These are phyloP conservation scores for Pythium pectinolyticum DNA, from an alignment of 352 stramenopile genomes.

Conservation along the genomic window DNA sequence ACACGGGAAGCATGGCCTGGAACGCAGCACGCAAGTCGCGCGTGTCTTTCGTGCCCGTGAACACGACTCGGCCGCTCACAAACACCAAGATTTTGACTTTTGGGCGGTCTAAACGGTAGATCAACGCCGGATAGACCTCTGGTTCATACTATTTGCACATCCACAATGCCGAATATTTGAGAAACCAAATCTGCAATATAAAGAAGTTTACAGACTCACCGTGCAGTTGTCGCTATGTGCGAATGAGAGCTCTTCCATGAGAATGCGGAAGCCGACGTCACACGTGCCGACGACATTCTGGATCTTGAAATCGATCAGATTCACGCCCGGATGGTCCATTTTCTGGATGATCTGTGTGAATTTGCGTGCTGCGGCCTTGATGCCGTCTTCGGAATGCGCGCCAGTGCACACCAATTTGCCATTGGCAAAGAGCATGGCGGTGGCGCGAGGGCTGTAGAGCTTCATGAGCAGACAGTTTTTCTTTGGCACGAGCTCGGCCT, in stretches of 20 bases:
- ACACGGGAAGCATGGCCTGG: conserved; percentile 72
- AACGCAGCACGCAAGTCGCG: conserved; percentile 83
- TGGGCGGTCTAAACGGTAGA: conserved; percentile 96
- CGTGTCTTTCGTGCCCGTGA: conserved; percentile 92
- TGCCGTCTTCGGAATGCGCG: conserved; percentile 65
- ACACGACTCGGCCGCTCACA: conserved; percentile 97
- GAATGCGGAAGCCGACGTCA: conserved; percentile 70
- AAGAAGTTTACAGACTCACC: conserved; percentile 21
- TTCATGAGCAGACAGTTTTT: conserved; percentile 89
- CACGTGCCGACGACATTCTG: conserved; percentile 82
- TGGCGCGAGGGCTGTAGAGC: conserved; percentile 59
- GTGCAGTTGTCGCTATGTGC: conserved; percentile 74
- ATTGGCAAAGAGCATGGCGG: conserved; percentile 83
- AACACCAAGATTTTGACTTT: conserved; percentile 99
- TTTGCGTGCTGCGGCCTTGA: conserved; percentile 73
- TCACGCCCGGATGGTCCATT: conserved; percentile 81
- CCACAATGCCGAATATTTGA: conserved; percentile 1
- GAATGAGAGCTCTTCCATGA: conserved; percentile 80
- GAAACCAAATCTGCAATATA: neutral
- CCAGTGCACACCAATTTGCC: conserved; percentile 84
- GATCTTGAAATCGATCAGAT: conserved; percentile 88
- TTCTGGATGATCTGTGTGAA: conserved; percentile 87
- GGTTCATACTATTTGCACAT: conserved; percentile 91
- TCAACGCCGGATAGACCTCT: conserved; percentile 98
- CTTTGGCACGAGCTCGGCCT: conserved; percentile 78